These are phyloP conservation scores for Domatiomyces catenatus DNA, from an alignment of 2,329 filamentous ascomycete species.

Conservation along the genomic window DNA sequence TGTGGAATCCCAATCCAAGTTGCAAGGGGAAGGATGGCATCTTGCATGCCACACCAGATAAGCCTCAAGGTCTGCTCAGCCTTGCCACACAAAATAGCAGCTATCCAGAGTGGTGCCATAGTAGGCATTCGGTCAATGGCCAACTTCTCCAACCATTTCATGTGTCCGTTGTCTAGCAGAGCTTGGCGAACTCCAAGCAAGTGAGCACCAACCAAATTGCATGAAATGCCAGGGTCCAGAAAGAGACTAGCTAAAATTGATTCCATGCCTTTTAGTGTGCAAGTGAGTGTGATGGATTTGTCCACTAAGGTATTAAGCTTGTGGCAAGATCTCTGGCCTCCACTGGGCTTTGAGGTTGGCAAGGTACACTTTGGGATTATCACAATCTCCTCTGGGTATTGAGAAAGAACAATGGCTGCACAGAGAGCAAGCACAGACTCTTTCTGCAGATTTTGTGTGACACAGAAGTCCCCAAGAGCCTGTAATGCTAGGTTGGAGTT, in stretches of 20 bases:
- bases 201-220: slow-evolving; percentile 14
- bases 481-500: slow-evolving; percentile 1
- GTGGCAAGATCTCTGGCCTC: not conserved
- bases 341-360: not conserved
- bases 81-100: slow-evolving; percentile 5
- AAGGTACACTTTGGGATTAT: slow-evolving; percentile 2
- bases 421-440: slow-evolving; percentile 10
- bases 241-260: slow-evolving; percentile 17
- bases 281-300: slow-evolving; percentile 14
- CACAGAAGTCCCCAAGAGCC: slow-evolving; percentile 14
- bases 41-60: slow-evolving; percentile 2
- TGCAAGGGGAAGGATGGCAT: slow-evolving; percentile 8
- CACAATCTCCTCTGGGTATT: not conserved
- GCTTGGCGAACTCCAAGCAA: slow-evolving; percentile 12
- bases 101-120: slow-evolving; percentile 6
- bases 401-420: slow-evolving; percentile 1
- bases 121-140: slow-evolving; percentile 3
- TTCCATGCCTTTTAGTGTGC: slow-evolving; percentile 14
- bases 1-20: slow-evolving; percentile 13
- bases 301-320: slow-evolving; percentile 10
- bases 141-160: slow-evolving; percentile 2
- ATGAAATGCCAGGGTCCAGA: slow-evolving; percentile 16
- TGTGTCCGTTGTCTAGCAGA: slow-evolving; percentile 5
- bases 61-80: not conserved
- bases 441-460: slow-evolving; percentile 7